These are phyloP conservation scores for Kodamaea laetipori DNA, from an alignment of 805 yeast genomes.

Conservation along the genomic window DNA sequence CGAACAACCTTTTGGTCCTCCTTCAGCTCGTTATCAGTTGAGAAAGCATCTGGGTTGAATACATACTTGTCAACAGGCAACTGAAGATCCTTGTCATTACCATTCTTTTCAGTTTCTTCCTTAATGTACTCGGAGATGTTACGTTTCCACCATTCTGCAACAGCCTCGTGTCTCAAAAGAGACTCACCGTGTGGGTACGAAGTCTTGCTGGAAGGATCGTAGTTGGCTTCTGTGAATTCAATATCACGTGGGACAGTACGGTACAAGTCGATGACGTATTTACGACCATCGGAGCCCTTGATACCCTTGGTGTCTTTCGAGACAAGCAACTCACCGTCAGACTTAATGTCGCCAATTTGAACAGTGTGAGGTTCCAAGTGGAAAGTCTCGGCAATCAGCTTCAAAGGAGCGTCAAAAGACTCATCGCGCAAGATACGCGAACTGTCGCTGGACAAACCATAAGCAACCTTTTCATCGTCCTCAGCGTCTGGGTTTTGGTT, in stretches of 20 bases:
- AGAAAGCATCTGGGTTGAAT: constrained; percentile 80
- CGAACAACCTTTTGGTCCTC: constrained; percentile 67
- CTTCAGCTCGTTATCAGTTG: constrained; percentile 41
- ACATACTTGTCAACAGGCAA: constrained; percentile 56
- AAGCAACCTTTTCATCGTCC: constrained; percentile 55
- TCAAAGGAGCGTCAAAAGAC: constrained; percentile 57
- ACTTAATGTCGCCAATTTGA: constrained; percentile 46
- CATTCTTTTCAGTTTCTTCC: constrained; percentile 49
- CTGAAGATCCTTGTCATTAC: constrained; percentile 42
- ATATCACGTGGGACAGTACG: constrained; percentile 85
- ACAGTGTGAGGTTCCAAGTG: constrained; percentile 74
- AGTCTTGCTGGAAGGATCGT: constrained; percentile 36
- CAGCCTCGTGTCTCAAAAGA: constrained; percentile 81
- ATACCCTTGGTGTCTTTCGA: constrained; percentile 85
- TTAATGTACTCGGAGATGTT: constrained; percentile 58
- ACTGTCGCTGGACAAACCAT: constrained; percentile 72
- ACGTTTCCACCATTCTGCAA: constrained; percentile 85
- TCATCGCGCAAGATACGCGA: constrained; percentile 51
- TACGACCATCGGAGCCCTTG: constrained; percentile 80
- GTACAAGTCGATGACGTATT: constrained; percentile 81
- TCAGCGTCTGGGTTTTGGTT: constrained; percentile 45
- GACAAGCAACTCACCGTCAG: constrained; percentile 54
- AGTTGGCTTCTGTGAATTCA: constrained; percentile 65
- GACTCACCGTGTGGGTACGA: constrained; percentile 83
- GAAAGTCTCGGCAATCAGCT: constrained; percentile 67